Conservation (phyloP, 164 flowering plant genomes). For the Santalum album region DNA sequence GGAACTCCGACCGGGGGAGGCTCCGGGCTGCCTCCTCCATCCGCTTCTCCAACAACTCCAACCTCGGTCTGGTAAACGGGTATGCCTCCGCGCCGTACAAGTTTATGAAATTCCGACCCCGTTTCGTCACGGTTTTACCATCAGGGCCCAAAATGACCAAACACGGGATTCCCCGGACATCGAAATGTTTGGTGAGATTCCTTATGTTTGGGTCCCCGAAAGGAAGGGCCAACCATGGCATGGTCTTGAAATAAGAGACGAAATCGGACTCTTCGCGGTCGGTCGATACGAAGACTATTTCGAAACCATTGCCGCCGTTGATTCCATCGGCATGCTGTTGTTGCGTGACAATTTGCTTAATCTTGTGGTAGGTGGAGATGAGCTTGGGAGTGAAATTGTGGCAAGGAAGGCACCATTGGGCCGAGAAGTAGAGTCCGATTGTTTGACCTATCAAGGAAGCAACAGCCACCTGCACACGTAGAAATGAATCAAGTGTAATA, state of each 20-base stretch:
- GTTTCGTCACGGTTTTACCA: constrained; percentile 62
- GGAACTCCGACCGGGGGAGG: constrained; percentile 38
- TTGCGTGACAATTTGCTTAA: constrained; percentile 28
- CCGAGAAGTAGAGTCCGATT: constrained; percentile 69
- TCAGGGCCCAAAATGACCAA: constrained; percentile 66
- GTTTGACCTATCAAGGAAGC: constrained; percentile 61
- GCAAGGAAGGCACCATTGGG: constrained; percentile 65
- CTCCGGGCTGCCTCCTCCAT: constrained; percentile 69
- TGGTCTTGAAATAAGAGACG: constrained; percentile 31
- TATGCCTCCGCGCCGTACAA: constrained; percentile 61
- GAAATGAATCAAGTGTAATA: too few species aligned
- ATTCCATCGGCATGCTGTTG: too few species aligned
- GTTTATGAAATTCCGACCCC: constrained; percentile 64
- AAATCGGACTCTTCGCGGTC: constrained; percentile 43
- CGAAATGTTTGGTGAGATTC: constrained; percentile 44
- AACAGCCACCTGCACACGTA: constrained; percentile 33
- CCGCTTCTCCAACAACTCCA: constrained; percentile 36
- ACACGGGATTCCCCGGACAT: constrained; percentile 55
- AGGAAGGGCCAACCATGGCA: constrained; percentile 86
- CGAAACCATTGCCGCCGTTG: constrained; percentile 36
- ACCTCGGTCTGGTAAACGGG: constrained; percentile 55
- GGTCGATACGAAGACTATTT: constrained; percentile 52
- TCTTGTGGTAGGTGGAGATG: constrained; percentile 42
- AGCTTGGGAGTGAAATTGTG: constrained; percentile 55
- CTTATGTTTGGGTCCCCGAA: constrained; percentile 41